A percentile compares a stretch with the other conserved stretches of the same genome.
These are phyloP conservation scores for bread wheat (Triticum aestivum) DNA, from an alignment of 176 grass and related monocot genomes.

Conservation along the genomic window DNA sequence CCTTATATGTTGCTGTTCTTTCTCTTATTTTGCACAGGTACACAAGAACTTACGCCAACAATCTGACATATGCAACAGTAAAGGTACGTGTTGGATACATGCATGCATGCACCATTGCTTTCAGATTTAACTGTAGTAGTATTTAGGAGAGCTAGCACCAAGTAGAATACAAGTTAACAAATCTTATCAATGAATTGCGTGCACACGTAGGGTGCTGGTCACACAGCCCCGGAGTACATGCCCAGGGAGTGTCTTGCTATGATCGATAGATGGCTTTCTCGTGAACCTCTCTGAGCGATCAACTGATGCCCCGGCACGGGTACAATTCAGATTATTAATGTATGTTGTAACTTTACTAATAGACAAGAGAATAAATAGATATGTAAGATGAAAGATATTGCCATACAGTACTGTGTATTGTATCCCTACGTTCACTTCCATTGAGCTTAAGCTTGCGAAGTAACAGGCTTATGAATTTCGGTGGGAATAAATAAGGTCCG, in stretches of 20 bases:
- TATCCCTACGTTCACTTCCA: too few relatives aligned
- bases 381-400: too few relatives aligned
- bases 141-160: neutral
- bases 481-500: too few relatives aligned
- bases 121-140: neutral
- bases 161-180: too few relatives aligned
- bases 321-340: too few relatives aligned
- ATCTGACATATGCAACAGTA: slow-evolving; percentile 66
- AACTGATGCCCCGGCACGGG: too few relatives aligned
- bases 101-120: neutral
- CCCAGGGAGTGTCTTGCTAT: neutral
- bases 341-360: too few relatives aligned
- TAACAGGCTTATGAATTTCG: too few relatives aligned
- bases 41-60: slow-evolving; percentile 57
- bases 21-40: slow-evolving; percentile 28
- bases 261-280: neutral
- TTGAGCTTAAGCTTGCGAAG: too few relatives aligned
- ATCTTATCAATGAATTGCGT: neutral
- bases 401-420: too few relatives aligned
- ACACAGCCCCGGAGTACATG: slow-evolving; percentile 6
- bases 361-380: too few relatives aligned
- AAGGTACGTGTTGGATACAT: slow-evolving; percentile 46
- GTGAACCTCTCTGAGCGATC: neutral
- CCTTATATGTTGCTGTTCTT: neutral
- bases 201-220: neutral